These are phyloP conservation scores for Lepiota subincarnata DNA, from an alignment of 768 basidiomycete genomes.

Conservation along the genomic window DNA sequence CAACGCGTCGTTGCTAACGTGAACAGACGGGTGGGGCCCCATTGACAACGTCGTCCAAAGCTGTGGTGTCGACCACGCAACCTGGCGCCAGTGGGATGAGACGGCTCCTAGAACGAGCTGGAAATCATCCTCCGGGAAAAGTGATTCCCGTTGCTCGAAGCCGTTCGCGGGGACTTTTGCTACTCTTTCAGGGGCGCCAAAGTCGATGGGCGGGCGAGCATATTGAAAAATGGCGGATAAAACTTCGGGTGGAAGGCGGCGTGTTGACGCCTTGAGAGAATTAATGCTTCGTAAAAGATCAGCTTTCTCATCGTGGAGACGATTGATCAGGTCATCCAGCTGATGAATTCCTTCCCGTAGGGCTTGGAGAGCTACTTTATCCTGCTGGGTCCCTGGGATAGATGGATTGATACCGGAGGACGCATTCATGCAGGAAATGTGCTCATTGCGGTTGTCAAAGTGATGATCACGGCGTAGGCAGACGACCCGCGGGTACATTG, in stretches of 20 bases:
- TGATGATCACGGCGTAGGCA: too few relatives aligned
- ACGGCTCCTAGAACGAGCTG: background rate
- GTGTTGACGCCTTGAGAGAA: background rate
- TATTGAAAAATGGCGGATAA: slow-evolving; percentile 4
- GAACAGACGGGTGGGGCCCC: background rate
- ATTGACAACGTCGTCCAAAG: background rate
- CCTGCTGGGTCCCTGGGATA: background rate
- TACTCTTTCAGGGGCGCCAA: background rate
- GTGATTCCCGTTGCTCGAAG: background rate
- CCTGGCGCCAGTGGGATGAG: background rate
- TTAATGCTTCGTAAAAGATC: background rate
- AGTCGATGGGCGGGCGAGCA: background rate
- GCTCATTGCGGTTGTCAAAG: too few relatives aligned
- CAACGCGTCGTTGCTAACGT: background rate
- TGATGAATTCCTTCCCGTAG: background rate
- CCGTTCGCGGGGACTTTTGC: background rate
- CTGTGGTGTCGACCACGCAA: slow-evolving; percentile 8
- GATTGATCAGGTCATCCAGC: slow-evolving; percentile 1
- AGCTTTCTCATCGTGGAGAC: background rate
- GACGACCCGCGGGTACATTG: too few relatives aligned
- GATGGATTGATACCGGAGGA: too few relatives aligned
- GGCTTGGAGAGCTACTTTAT: background rate
- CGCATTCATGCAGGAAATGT: too few relatives aligned
- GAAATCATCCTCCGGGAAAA: background rate
- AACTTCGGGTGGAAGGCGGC: background rate